Percentiles rank a stretch among this genome's conserved stretches.
Evolutionary conservation across 495 filamentous ascomycete species (phyloP).

Genomic region (Parathielavia appendiculata): DNA sequence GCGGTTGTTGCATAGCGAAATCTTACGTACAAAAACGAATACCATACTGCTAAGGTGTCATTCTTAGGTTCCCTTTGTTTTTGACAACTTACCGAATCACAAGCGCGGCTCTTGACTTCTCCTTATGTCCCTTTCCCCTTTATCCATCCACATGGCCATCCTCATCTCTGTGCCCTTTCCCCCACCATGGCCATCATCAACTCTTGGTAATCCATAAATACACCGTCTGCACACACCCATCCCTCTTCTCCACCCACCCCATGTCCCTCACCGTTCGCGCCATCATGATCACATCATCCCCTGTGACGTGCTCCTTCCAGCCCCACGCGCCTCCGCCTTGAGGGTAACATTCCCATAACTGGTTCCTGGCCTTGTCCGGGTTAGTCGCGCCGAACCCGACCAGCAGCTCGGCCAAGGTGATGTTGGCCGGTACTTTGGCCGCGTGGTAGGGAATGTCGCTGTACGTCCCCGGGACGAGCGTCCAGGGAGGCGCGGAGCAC

Average conservation of each 20-base stretch:
- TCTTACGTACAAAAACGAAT: too few species aligned
- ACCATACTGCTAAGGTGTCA: too few species aligned
- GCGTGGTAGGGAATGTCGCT: slow-evolving; percentile 31
- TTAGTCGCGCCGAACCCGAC: slow-evolving; percentile 43
- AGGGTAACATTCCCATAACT: slow-evolving; percentile 37
- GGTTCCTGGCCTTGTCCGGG: slow-evolving; percentile 37
- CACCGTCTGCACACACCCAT: slow-evolving; percentile 9
- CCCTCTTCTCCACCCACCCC: slow-evolving; percentile 15
- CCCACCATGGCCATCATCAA: not conserved
- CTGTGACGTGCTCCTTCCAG: slow-evolving; percentile 11
- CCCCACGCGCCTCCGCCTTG: slow-evolving; percentile 19
- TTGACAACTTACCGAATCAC: too few species aligned
- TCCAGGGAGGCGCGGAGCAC: slow-evolving; percentile 40
- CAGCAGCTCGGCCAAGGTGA: slow-evolving; percentile 43
- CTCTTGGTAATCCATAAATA: slow-evolving; percentile 20
- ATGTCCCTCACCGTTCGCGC: slow-evolving; percentile 16
- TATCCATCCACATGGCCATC: not conserved
- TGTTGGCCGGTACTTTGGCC: slow-evolving; percentile 39
- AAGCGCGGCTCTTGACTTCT: too few species aligned
- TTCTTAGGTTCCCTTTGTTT: too few species aligned
- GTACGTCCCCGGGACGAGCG: slow-evolving; percentile 23
- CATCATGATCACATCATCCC: slow-evolving; percentile 14
- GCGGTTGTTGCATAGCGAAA: too few species aligned
- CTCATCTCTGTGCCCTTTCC: too few species aligned
- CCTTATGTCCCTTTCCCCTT: too few species aligned